Percentiles rank a stretch among this genome's conserved stretches.
phyloP scores from a whole-genome alignment of 2,329 filamentous ascomycete species.

The Colletotrichum costaricense region DNA sequence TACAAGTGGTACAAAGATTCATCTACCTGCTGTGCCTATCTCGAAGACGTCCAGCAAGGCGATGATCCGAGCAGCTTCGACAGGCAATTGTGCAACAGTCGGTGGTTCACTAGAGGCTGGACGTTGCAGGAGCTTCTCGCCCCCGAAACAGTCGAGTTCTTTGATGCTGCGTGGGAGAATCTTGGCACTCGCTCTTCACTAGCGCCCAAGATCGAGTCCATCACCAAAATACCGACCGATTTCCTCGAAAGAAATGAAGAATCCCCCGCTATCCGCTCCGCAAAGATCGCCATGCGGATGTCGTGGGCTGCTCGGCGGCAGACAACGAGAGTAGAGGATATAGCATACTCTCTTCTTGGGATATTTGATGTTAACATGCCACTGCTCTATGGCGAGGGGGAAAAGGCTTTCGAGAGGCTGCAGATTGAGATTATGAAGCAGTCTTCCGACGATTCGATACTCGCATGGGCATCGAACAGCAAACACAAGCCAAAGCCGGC shows the following conservation, averaged over 20 bases:
- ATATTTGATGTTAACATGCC: constrained; percentile 44
- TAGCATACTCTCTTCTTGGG: constrained; percentile 44
- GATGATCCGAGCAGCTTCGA: neutral
- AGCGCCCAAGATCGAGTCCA: constrained; percentile 29
- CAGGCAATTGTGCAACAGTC: constrained; percentile 28
- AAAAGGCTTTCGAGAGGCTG: constrained; percentile 39
- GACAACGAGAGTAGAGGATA: constrained; percentile 38
- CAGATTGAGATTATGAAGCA: constrained; percentile 40
- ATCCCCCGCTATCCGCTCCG: neutral
- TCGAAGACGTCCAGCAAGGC: constrained; percentile 16
- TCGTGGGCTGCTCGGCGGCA: neutral
- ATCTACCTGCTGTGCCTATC: constrained; percentile 24
- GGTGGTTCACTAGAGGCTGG: constrained; percentile 41
- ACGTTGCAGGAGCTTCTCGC: constrained; percentile 43
- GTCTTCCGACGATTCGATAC: constrained; percentile 32
- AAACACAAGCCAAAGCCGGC: too few species aligned
- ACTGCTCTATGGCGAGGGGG: constrained; percentile 44
- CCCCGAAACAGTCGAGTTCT: constrained; percentile 38
- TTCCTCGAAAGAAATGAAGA: too few species aligned
- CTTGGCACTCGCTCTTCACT: constrained; percentile 32
- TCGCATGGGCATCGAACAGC: constrained; percentile 31
- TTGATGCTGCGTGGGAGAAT: constrained; percentile 24
- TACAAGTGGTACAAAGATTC: constrained; percentile 33
- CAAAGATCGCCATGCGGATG: neutral
- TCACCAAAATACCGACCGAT: neutral